These are phyloP conservation scores for Pythium brachiatum DNA, from an alignment of 352 stramenopile species.

Conservation along the genomic window DNA sequence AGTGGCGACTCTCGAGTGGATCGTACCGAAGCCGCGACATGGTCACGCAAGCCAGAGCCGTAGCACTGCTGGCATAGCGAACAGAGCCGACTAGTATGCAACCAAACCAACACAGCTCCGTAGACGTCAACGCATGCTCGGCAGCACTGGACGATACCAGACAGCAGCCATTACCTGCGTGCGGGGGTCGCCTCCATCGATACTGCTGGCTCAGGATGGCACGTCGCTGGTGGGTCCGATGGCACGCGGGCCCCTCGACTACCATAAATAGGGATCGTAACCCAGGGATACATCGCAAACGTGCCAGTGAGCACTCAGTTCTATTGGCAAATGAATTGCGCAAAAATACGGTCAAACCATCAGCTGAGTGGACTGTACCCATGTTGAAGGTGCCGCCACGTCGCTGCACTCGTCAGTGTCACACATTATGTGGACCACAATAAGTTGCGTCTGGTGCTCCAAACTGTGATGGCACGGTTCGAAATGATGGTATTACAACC, in stretches of 20 bases:
- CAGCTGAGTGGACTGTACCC: background rate
- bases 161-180: constrained; percentile 1
- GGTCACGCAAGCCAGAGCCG: constrained; percentile 43
- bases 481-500: no score
- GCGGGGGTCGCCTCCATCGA: background rate
- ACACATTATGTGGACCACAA: constrained; percentile 7
- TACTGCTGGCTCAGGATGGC: background rate
- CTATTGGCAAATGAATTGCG: no score
- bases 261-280: background rate
- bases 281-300: background rate
- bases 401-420: background rate
- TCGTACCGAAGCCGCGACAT: constrained; percentile 45
- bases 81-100: constrained; percentile 31
- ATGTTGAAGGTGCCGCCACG: constrained; percentile 6
- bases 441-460: no score
- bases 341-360: background rate
- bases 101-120: background rate
- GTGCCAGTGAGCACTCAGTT: no score
- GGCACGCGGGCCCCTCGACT: background rate
- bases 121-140: background rate
- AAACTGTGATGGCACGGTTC: no score
- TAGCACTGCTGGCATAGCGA: constrained; percentile 50
- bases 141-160: background rate
- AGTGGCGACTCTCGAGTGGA: background rate
- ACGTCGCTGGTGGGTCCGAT: no score